A percentile compares a stretch with the other conserved stretches of the same genome.
phyloP scores from a whole-genome alignment of 176 grass and related monocot genomes.

The Lolium rigidum region DNA sequence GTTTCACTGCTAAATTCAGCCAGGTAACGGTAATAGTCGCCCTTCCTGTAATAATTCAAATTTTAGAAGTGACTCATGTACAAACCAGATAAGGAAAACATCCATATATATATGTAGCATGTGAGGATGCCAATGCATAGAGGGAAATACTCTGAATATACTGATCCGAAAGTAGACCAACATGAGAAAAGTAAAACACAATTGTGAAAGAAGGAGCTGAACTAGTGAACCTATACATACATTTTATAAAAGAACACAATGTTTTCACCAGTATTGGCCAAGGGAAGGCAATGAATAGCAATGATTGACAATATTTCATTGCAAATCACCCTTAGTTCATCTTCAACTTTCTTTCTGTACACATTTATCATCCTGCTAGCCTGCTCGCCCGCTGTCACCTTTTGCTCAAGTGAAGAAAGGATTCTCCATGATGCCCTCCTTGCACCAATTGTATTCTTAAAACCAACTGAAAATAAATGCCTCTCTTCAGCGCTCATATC shows the following conservation, averaged over 20 bases:
- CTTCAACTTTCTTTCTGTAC: slow-evolving; percentile 78
- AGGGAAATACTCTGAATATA: slow-evolving; percentile 7
- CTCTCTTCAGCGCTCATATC: slow-evolving; percentile 87
- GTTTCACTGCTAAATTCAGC: slow-evolving; percentile 79
- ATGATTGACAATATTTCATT: slow-evolving; percentile 88
- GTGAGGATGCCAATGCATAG: background rate
- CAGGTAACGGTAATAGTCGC: slow-evolving; percentile 91
- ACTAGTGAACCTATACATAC: slow-evolving; percentile 53
- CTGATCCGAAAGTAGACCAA: background rate
- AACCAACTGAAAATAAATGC: slow-evolving; percentile 73
- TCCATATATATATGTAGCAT: background rate
- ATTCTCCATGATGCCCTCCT: slow-evolving; percentile 84
- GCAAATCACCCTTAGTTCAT: slow-evolving; percentile 69
- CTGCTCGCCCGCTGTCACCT: slow-evolving; percentile 45
- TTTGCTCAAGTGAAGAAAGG: slow-evolving; percentile 62
- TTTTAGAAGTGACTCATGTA: background rate
- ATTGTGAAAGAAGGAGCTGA: background rate
- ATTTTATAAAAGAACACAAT: slow-evolving; percentile 92
- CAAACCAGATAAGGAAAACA: background rate
- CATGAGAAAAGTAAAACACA: background rate
- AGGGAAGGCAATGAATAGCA: slow-evolving; percentile 90
- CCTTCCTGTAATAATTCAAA: slow-evolving; percentile 64
- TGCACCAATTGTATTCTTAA: slow-evolving; percentile 77
- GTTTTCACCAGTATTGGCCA: slow-evolving; percentile 68
- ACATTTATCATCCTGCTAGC: slow-evolving; percentile 49